Evolutionary conservation across 129 eudicot species (phyloP), one percentile per base, ranked within the genome.

Genomic region (Logfia minima): DNA sequence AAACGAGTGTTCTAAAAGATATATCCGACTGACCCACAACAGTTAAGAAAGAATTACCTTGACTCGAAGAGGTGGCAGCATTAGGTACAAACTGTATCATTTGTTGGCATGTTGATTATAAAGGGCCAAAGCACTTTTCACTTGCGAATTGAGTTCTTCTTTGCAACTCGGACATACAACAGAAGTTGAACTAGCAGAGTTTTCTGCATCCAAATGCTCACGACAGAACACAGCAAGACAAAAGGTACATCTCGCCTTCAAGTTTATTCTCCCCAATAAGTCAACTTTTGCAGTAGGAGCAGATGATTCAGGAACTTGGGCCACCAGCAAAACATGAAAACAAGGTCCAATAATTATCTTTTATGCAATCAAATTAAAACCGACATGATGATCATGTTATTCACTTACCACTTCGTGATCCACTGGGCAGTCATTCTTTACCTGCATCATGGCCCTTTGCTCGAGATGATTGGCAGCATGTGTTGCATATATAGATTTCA

Each of bases 131-230:
- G 19, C 58, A 43, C 3, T 56, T 66, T 39, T 73, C 2, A 80
- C 26, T 22, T 37, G 14, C 35, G 45, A 31, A 3, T 55, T 32
- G 1, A 32, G 19, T 6, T 55, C 68, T 39, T 74, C 14, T 41
- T 66, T 66, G 63, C 79, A 80, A 39, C 67, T 68, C 41, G 84
- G 70, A 80, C 79, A 80, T 28, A 66, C 66, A 68, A 66, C 53
- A 19, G 65, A 43, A 24, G 73, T 51, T 51, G 82, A 79, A 61
- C 56, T 63, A 16, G 24, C 53, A 34, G 43, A 68, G 32, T 75
- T 80, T 74, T 74, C 75, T 26, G 28, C 75, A 74, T 66, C 79
- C 16, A 59, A 39, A 26, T 70, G 64, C 55, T 68, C 64, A 56
- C 8, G 75, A 19, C 48, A 53, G 63, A 80, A 80, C n/a, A 63